These are phyloP conservation scores for Quercus phellos DNA, from an alignment of 331 rosid genomes.

Conservation along the genomic window DNA sequence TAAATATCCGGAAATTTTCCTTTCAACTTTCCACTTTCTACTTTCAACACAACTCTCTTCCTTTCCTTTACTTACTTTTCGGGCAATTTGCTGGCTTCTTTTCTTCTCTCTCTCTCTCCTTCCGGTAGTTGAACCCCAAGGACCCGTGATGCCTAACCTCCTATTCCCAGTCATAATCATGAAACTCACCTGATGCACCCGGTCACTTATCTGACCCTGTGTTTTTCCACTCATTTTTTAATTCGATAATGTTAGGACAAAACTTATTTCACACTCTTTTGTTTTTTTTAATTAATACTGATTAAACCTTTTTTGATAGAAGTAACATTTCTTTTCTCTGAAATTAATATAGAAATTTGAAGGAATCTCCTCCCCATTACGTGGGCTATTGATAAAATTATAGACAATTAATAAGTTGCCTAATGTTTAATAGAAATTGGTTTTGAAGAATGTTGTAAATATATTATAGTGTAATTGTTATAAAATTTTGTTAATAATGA, in stretches of 20 bases:
- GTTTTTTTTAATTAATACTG: too few relatives aligned
- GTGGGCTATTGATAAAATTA: too few relatives aligned
- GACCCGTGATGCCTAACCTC: slow-evolving; percentile 65
- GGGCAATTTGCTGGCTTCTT: slow-evolving; percentile 21
- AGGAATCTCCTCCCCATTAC: too few relatives aligned
- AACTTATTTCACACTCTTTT: too few relatives aligned
- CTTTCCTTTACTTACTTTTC: slow-evolving; percentile 26
- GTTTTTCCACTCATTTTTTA: background rate
- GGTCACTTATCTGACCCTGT: background rate
- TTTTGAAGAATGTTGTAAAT: too few relatives aligned
- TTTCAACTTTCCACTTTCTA: background rate
- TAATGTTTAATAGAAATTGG: too few relatives aligned
- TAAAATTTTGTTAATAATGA: too few relatives aligned
- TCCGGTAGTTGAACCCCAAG: slow-evolving; percentile 47
- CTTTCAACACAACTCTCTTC: background rate
- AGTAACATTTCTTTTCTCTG: too few relatives aligned
- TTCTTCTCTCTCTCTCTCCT: slow-evolving; percentile 13
- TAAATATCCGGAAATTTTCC: slow-evolving; percentile 3
- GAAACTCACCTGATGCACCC: slow-evolving; percentile 33
- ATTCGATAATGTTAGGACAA: background rate
- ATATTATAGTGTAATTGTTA: too few relatives aligned
- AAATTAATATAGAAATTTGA: too few relatives aligned
- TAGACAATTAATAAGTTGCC: too few relatives aligned
- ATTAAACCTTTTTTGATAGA: too few relatives aligned
- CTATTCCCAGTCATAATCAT: slow-evolving; percentile 29